A percentile compares a stretch with the other conserved stretches of the same genome.
Evolutionary conservation across 1,139 yeast species (phyloP).

Genomic region (Groenewaldozyma sp.): DNA sequence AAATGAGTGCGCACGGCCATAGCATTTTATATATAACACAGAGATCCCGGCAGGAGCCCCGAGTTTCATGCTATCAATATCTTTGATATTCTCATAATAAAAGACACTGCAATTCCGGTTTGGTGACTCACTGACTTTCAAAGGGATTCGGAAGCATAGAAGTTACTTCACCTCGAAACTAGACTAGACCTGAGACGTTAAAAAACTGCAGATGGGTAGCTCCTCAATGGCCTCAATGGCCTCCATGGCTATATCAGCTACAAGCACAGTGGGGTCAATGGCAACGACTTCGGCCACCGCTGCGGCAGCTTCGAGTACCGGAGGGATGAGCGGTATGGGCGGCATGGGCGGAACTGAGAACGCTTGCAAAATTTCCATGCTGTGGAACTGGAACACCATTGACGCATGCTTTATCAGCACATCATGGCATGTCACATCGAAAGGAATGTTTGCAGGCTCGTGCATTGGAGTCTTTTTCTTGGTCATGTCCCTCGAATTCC

Average conservation of each 20-base stretch:
- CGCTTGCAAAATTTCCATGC: constrained; percentile 32
- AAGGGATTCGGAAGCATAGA: no score
- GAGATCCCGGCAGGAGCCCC: not conserved
- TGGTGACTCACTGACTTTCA: no score
- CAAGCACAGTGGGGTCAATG: constrained; percentile 7
- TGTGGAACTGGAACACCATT: constrained; percentile 53
- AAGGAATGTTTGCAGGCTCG: constrained; percentile 59
- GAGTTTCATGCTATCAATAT: not conserved
- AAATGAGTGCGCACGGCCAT: no score
- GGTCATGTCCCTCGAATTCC: constrained; percentile 49
- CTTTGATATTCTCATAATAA: not conserved
- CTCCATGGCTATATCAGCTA: constrained; percentile 5
- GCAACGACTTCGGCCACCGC: constrained; percentile 6
- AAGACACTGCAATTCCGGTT: no score
- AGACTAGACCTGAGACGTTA: not conserved
- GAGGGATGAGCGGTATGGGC: constrained; percentile 6
- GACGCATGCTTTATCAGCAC: constrained; percentile 56
- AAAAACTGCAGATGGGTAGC: not conserved
- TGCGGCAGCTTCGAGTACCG: constrained; percentile 9
- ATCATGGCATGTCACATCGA: constrained; percentile 54
- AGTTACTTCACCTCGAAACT: no score
- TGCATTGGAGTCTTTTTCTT: constrained; percentile 57
- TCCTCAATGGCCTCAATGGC: not conserved
- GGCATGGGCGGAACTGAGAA: not conserved
- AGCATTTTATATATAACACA: constrained; percentile 1